Percentiles rank a stretch among this genome's conserved stretches.
phyloP scores from a whole-genome alignment of 441 rosid species.

The Populus hybrid region DNA sequence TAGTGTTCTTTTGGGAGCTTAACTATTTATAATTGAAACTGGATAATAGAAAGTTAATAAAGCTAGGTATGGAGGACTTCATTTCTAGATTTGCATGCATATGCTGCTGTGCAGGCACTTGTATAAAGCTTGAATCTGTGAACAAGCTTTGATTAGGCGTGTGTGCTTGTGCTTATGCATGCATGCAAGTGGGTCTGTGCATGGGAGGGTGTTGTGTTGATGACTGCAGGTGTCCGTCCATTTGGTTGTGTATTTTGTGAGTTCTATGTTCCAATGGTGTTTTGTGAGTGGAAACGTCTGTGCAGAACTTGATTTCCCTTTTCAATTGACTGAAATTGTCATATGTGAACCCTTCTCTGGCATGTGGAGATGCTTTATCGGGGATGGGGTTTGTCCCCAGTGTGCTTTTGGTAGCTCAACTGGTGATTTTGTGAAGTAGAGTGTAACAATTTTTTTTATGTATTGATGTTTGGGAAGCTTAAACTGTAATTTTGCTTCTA shows the following conservation, averaged over 20 bases:
- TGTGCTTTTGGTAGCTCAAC: background rate
- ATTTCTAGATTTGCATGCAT: background rate
- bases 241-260: background rate
- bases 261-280: background rate
- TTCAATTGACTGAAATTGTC: background rate
- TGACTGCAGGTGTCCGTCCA: background rate
- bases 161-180: background rate
- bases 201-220: background rate
- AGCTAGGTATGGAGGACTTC: background rate
- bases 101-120: background rate
- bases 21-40: background rate
- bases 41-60: background rate
- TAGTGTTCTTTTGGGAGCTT: background rate
- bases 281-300: background rate
- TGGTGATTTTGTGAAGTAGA: background rate
- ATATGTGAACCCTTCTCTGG: background rate
- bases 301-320: background rate
- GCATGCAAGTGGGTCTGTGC: background rate
- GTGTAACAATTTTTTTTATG: background rate
- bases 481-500: background rate
- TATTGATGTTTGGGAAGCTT: background rate
- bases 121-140: background rate
- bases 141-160: background rate
- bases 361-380: background rate
- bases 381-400: background rate